Percentiles rank a stretch among this genome's conserved stretches.
Evolutionary conservation across 2,329 filamentous ascomycete species (phyloP).

Genomic region (Microascus cirrosus): DNA sequence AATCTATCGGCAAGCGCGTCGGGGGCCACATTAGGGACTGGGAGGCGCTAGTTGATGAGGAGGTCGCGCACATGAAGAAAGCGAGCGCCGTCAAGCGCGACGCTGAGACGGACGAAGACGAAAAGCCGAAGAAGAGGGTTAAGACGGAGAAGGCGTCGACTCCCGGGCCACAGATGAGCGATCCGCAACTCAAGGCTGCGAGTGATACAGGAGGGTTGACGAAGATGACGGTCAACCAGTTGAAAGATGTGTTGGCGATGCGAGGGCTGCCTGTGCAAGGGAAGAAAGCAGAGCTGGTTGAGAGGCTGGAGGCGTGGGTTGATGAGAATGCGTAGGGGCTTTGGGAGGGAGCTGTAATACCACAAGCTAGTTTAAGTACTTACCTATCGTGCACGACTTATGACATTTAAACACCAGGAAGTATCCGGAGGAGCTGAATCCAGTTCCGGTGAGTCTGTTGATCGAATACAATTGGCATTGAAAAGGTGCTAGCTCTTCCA

Average conservation of each 20-base stretch:
- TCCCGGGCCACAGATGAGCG: constrained; percentile 20
- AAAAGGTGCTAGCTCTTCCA: too few species aligned
- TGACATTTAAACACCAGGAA: too few species aligned
- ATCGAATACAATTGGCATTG: too few species aligned
- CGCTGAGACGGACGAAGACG: constrained; percentile 26
- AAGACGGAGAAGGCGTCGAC: constrained; percentile 19
- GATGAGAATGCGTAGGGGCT: constrained; percentile 27
- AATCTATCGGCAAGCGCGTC: constrained; percentile 80
- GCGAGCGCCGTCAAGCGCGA: constrained; percentile 39
- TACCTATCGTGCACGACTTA: too few species aligned
- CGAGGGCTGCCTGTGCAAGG: constrained; percentile 38
- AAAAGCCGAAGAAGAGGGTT: constrained; percentile 33
- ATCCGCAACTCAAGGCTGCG: constrained; percentile 32
- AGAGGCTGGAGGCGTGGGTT: constrained; percentile 45
- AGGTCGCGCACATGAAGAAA: constrained; percentile 25
- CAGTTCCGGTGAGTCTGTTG: too few species aligned
- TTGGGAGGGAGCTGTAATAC: neutral
- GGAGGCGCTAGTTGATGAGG: constrained; percentile 55
- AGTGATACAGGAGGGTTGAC: constrained; percentile 32
- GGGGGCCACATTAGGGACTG: constrained; percentile 71
- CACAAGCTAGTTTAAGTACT: neutral
- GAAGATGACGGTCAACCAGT: constrained; percentile 43
- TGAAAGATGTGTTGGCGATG: constrained; percentile 35
- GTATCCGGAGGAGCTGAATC: too few species aligned
- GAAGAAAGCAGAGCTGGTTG: constrained; percentile 42